phyloP scores from a whole-genome alignment of 2,329 filamentous ascomycete genomes.

The Sclerotinia spermophila region DNA sequence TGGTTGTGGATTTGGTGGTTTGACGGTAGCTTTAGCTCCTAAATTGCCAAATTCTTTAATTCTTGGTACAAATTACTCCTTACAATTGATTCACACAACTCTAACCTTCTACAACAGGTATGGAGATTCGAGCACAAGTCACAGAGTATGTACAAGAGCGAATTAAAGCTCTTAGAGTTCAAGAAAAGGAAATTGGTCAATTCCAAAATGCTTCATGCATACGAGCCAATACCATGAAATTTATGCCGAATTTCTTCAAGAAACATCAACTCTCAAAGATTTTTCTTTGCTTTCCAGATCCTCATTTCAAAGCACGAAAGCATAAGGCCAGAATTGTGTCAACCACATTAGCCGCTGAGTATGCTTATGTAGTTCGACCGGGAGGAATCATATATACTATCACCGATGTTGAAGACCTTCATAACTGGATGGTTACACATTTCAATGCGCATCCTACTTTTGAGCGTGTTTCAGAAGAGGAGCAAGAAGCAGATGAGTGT shows the following conservation, averaged over 20 bases:
- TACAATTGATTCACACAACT: not conserved
- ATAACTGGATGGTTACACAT: conserved; percentile 89
- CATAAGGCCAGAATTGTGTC: conserved; percentile 96
- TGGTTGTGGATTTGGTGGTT: conserved; percentile 91
- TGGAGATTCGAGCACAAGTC: conserved; percentile 90
- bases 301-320: conserved; percentile 95
- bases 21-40: conserved; percentile 81
- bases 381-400: conserved; percentile 93
- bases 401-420: conserved; percentile 92
- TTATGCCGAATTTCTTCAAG: conserved; percentile 94
- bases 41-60: conserved; percentile 77
- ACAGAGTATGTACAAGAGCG: conserved; percentile 87
- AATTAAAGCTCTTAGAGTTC: conserved; percentile 72
- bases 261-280: conserved; percentile 80
- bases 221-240: conserved; percentile 97
- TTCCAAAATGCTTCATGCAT: conserved; percentile 90
- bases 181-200: conserved; percentile 49
- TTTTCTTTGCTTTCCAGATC: conserved; percentile 97
- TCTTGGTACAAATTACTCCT: conserved; percentile 56
- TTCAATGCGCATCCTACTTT: conserved; percentile 76
- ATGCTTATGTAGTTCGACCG: conserved; percentile 79
- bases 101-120: conserved; percentile 49
- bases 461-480: conserved; percentile 66
- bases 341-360: conserved; percentile 83
- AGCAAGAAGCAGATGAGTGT: conserved; percentile 65